These are phyloP conservation scores for Globisporangium polare DNA, from an alignment of 352 stramenopile genomes.

Conservation along the genomic window DNA sequence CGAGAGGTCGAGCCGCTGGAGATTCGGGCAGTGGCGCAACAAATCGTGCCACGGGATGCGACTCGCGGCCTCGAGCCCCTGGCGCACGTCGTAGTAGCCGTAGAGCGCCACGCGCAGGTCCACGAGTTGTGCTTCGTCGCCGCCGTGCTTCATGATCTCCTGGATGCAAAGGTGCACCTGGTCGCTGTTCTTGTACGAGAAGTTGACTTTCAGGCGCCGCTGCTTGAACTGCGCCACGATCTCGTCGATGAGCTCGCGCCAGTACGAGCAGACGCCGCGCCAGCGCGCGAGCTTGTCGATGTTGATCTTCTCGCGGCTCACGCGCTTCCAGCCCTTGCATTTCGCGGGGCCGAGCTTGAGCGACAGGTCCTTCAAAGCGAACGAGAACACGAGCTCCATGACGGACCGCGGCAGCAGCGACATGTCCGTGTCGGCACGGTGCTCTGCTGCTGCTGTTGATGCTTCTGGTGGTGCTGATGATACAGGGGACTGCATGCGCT, in stretches of 20 bases:
- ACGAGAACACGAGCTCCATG: slow-evolving; percentile 52
- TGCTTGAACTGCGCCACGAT: slow-evolving; percentile 39
- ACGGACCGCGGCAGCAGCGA: slow-evolving; percentile 37
- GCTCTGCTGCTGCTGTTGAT: neutral
- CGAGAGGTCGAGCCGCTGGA: slow-evolving; percentile 46
- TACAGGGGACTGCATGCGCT: neutral
- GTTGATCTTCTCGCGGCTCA: slow-evolving; percentile 31
- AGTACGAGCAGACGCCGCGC: slow-evolving; percentile 42
- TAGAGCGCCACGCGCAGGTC: slow-evolving; percentile 50
- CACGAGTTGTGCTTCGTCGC: slow-evolving; percentile 17
- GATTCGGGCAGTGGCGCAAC: slow-evolving; percentile 31
- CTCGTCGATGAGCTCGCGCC: slow-evolving; percentile 41
- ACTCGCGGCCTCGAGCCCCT: slow-evolving; percentile 23
- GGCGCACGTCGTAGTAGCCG: slow-evolving; percentile 30
- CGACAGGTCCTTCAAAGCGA: slow-evolving; percentile 45
- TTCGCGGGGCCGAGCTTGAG: slow-evolving; percentile 46
- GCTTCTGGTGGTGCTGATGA: neutral
- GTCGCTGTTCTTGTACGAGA: slow-evolving; percentile 39
- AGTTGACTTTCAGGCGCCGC: slow-evolving; percentile 39
- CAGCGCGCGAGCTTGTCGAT: slow-evolving; percentile 34
- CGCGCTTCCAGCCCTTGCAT: slow-evolving; percentile 36
- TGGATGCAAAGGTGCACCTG: slow-evolving; percentile 22
- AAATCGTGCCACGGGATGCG: slow-evolving; percentile 34
- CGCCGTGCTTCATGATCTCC: slow-evolving; percentile 12
- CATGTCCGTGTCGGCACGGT: slow-evolving; percentile 17